Evolutionary conservation across 441 rosid genomes (phyloP), one percentile per base, ranked within the genome.

Genomic region (Hura crepitans): DNA sequence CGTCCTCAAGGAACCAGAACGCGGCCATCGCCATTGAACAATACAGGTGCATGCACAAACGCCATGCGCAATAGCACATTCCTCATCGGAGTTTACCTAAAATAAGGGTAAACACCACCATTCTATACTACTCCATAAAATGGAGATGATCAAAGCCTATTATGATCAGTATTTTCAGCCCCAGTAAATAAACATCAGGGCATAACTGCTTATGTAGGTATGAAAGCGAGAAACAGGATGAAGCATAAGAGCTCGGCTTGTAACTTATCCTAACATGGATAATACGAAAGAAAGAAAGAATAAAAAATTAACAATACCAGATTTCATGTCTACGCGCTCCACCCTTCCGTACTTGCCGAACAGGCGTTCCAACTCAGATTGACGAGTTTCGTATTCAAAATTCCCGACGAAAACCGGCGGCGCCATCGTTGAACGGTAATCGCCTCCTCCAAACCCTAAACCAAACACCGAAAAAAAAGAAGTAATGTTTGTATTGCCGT

Each of bases 241-340:
- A 50, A 0, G 50, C 3, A 2, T 18, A 42, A 6, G 45, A 12
- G n/a, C 23, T 1, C 17, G 28, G 27, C 47, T 37, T 6, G 0
- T 28, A 68, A 54, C 2, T 51, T 2, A 55, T 18, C n/a, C 47
- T 47, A 30, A 27, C 61, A 22, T 47, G 23, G 23, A 43, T 11
- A 46, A 45, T 13, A 18, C 39, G 20, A 39, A 51, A 51, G 25
- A 3, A 42, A 30, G 0, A 25, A 6, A 9, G 11, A 25, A 8
- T 27, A 22, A 22, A n/a, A 11, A 7, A 0, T 2, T 3, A 31
- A 39, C 5, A 20, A 72, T 85, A 90, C 98, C 97, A 81, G 95
- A 86, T 86, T 92, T 90, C 90, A 90, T 92, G 73, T 92, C 97
- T 2, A 90, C 89, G 0, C 98, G 87, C 68, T 89, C 96, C 54